Evolutionary conservation across 768 basidiomycete genomes (phyloP), one percentile per base, ranked within the genome.

Genomic region (Phylloporus arenicola): DNA sequence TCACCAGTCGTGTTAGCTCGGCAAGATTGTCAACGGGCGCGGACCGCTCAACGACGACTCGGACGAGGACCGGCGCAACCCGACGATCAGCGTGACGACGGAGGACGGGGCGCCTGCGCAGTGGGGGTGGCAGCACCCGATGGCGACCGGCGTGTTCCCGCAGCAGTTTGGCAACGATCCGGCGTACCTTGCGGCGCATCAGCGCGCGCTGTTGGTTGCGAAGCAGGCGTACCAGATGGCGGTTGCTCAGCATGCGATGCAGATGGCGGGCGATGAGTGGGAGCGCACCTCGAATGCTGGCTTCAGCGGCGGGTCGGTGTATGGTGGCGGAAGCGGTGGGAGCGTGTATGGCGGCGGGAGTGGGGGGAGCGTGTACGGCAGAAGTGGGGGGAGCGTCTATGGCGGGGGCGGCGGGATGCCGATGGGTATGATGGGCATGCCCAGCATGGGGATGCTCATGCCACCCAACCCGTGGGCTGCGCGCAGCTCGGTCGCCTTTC

Each of bases 141-240:
- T 68, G 57, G 53, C 19, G 9, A 54, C 53, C 1, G 45, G 57
- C 45, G 66, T 77, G 65, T 73, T 77, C 71, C 53, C 66, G 4
- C 60, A 71, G 27, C 70, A 72, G 45, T 74, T 65, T 22, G 14
- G 69, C 52, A 62, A 75, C 7, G 85, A 89, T 56, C 80, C 82
- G 16, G 67, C 64, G 17, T 82, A 80, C 64, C 55, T 88, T 27
- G 82, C 75, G 5, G 89, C 88, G 16, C 91, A 93, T 64, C 90
- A 92, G 64, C 88, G 89, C 51, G 91, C 91, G 3, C 88, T 93
- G 80, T 71, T 89, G 71, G 70, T 76, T 48, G 91, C 91, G 46
- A 92, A 92, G 67, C 91, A 92, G 66, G 83, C 90, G 4, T 93
- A 90, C 62, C 91, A 92, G 67, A 81, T 87, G 74, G 86, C 91